A percentile compares a stretch with the other conserved stretches of the same genome.
These are phyloP conservation scores for Metschnikowia sp. DNA, from an alignment of 805 yeast species.

Conservation along the genomic window DNA sequence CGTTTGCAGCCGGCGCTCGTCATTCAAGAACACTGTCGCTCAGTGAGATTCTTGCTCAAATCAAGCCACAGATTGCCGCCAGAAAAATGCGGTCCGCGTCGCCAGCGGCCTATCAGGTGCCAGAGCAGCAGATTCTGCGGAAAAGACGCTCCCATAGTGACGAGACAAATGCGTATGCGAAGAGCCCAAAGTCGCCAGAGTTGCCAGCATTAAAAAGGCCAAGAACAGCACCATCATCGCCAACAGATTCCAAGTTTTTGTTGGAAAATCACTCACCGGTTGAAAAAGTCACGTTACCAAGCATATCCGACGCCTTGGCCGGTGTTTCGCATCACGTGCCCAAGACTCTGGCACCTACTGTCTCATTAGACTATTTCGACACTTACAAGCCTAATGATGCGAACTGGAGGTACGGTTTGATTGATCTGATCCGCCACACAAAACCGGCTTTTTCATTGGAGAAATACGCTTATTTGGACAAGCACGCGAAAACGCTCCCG, in stretches of 20 bases:
- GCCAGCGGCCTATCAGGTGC: slow-evolving; percentile 6
- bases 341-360: slow-evolving; percentile 28
- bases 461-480: slow-evolving; percentile 1
- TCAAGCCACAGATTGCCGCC: slow-evolving; percentile 20
- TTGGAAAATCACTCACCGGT: neutral
- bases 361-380: slow-evolving; percentile 42
- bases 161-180: neutral
- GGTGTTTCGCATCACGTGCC: neutral
- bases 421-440: slow-evolving; percentile 33
- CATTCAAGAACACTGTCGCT: slow-evolving; percentile 35
- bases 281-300: slow-evolving; percentile 27
- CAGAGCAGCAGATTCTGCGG: slow-evolving; percentile 1
- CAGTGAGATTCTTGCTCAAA: slow-evolving; percentile 29
- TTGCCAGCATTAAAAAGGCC: slow-evolving; percentile 4
- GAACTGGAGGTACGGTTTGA: slow-evolving; percentile 41
- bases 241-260: neutral
- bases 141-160: slow-evolving; percentile 32
- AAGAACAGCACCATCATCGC: slow-evolving; percentile 16
- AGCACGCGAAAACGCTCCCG: slow-evolving; percentile 9
- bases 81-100: slow-evolving; percentile 10
- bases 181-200: neutral
- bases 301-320: slow-evolving; percentile 23
- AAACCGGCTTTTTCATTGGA: slow-evolving; percentile 9
- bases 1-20: slow-evolving; percentile 20
- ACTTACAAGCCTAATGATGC: slow-evolving; percentile 45